Base-by-base conservation (phyloP, 352 stramenopile genomes). In the Phytophthora hybrid region DNA sequence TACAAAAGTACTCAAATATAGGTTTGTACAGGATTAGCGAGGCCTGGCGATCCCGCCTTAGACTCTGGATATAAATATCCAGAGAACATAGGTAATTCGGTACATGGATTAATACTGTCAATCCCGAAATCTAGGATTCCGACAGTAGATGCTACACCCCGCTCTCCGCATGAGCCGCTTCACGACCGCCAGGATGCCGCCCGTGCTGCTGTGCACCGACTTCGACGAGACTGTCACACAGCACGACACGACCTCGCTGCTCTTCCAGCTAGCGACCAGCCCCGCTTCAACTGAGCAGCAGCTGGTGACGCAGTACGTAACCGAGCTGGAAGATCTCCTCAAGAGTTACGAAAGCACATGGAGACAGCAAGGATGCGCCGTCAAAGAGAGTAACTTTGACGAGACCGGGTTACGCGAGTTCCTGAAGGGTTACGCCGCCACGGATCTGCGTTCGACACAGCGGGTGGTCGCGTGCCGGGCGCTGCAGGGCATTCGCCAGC, bases 201-300 rank as follows among this genome's bases (percentile, higher is more conserved):
- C 59, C 47, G 16, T 88, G n/a, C 69, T 93, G 23, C 70, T 93
- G 1, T 93, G 87, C 54, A 69, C 73, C 4, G 88, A 95, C 63
- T 95, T 95, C 71, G 88, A 95, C 58, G 73, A 93, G 70, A 95
- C 86, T 31, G 81, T 93, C 49, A 92, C 85, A 54, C 58, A 59
- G 19, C 72, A 52, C 14, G 88, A 95, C 66, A 93, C 88, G 19
- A 88, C 83, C 31, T 62, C 67, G 9, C 58, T 93, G 51, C 80
- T 93, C 13, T 91, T 93, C 47, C 59, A 84, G 19, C 61, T 82
- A 1, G 73, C 79, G 0, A 10, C 44, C 2, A 71, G 55, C 21
- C 29, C 69, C 1, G n/a, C 37, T 37, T 26, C 16, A 60, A 53
- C 1, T 19, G 44, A 76, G 19, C 53, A 81, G 55, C 47, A 54